phyloP scores from a whole-genome alignment of 495 filamentous ascomycete genomes.

The Terfezia claveryi region DNA sequence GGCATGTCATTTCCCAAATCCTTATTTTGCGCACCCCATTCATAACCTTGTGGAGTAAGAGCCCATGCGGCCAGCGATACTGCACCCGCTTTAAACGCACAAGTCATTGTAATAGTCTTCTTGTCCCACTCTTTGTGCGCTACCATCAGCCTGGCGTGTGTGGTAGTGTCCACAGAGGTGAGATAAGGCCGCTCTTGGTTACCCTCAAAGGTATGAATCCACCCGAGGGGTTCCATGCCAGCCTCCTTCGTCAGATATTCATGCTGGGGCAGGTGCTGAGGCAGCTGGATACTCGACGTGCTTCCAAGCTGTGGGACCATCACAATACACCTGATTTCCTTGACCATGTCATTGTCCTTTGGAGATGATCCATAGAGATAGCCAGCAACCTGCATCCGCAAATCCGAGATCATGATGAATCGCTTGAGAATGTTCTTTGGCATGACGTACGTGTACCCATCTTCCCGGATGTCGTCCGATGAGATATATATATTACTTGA shows the following conservation, averaged over 20 bases:
- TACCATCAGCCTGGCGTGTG: slow-evolving; percentile 73
- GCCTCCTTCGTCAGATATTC: slow-evolving; percentile 51
- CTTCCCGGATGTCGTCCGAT: slow-evolving; percentile 62
- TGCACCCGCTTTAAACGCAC: slow-evolving; percentile 95
- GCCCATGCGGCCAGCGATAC: slow-evolving; percentile 87
- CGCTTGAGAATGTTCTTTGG: slow-evolving; percentile 97
- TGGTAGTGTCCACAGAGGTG: slow-evolving; percentile 81
- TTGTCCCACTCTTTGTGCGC: slow-evolving; percentile 71
- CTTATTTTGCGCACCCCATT: slow-evolving; percentile 94
- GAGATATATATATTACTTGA: slow-evolving; percentile 98
- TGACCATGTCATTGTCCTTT: slow-evolving; percentile 84
- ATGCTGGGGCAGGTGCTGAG: slow-evolving; percentile 81
- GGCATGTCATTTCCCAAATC: slow-evolving; percentile 80
- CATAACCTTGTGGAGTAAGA: slow-evolving; percentile 75
- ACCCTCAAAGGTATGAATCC: slow-evolving; percentile 88
- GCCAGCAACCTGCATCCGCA: slow-evolving; percentile 86
- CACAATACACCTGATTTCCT: slow-evolving; percentile 87
- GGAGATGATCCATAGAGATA: slow-evolving; percentile 90
- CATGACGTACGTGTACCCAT: slow-evolving; percentile 83
- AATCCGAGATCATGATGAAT: slow-evolving; percentile 95
- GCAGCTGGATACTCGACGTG: slow-evolving; percentile 73
- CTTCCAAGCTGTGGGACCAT: slow-evolving; percentile 95
- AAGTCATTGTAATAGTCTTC: slow-evolving; percentile 87
- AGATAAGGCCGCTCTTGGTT: slow-evolving; percentile 82
- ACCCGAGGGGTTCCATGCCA: slow-evolving; percentile 65